Conservation (phyloP, 768 basidiomycete species). For the Saitozyma podzolica region DNA sequence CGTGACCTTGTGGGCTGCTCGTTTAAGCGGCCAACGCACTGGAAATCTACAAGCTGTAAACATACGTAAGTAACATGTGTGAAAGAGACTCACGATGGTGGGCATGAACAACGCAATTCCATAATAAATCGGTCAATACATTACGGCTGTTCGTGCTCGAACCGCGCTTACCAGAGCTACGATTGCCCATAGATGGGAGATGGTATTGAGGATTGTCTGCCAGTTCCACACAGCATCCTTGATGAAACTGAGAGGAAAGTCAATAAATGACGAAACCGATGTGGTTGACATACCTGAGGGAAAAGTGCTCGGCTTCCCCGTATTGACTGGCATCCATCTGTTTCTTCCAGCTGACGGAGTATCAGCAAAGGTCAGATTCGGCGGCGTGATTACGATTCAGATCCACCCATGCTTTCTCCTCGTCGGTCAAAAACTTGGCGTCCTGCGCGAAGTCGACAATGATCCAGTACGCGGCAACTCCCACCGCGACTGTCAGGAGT, state of each 20-base stretch:
- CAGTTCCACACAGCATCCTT: background rate
- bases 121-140: background rate
- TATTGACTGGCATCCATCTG: background rate
- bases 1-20: background rate
- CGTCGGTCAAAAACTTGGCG: conserved; percentile 9
- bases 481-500: conserved; percentile 7
- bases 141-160: no score
- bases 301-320: background rate
- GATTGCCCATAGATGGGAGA: background rate
- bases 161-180: background rate
- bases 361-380: no score
- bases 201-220: background rate
- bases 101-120: conserved; percentile 1
- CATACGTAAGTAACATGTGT: background rate
- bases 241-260: conserved; percentile 3
- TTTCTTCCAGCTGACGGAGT: no score
- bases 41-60: background rate
- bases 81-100: background rate
- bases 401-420: conserved; percentile 8
- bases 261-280: no score
- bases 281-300: background rate
- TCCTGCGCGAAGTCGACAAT: conserved; percentile 5
- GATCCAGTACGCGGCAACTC: conserved; percentile 1
- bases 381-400: no score
- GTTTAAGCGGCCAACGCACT: background rate